These are phyloP conservation scores for Phytophthora megakarya DNA, from an alignment of 352 stramenopile species.

Conservation along the genomic window DNA sequence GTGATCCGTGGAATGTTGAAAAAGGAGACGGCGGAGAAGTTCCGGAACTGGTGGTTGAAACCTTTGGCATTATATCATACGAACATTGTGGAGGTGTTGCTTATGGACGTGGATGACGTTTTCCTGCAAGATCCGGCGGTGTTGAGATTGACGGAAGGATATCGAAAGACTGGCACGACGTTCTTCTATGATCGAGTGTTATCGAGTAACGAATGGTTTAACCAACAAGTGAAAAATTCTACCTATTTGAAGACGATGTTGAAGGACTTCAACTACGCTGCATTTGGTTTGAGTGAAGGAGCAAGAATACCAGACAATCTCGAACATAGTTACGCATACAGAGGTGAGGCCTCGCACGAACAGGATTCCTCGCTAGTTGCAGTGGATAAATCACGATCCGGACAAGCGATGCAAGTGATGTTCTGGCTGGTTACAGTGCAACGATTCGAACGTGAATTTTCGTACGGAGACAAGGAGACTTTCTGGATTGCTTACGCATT, in stretches of 20 bases:
- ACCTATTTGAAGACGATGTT: slow-evolving; percentile 51
- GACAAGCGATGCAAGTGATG: slow-evolving; percentile 47
- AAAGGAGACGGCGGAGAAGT: slow-evolving; percentile 22
- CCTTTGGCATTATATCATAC: slow-evolving; percentile 44
- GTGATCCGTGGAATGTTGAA: slow-evolving; percentile 26
- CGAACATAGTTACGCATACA: slow-evolving; percentile 45
- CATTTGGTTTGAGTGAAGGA: slow-evolving; percentile 29
- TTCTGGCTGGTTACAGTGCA: slow-evolving; percentile 61
- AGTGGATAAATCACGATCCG: slow-evolving; percentile 43
- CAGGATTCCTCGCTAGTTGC: slow-evolving; percentile 67
- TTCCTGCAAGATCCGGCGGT: slow-evolving; percentile 48
- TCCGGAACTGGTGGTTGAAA: slow-evolving; percentile 50
- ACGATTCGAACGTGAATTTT: slow-evolving; percentile 52
- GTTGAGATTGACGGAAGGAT: slow-evolving; percentile 37
- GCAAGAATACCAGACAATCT: slow-evolving; percentile 40
- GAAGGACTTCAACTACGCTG: slow-evolving; percentile 50
- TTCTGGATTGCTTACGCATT: slow-evolving; percentile 73
- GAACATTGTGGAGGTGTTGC: slow-evolving; percentile 35
- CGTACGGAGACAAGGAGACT: slow-evolving; percentile 64
- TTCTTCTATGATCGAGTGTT: slow-evolving; percentile 48
- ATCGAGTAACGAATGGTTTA: slow-evolving; percentile 31
- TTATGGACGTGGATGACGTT: slow-evolving; percentile 59
- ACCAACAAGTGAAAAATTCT: slow-evolving; percentile 30
- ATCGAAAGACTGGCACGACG: slow-evolving; percentile 48
- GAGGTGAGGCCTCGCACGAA: slow-evolving; percentile 51